phyloP scores from a whole-genome alignment of 2,329 filamentous ascomycete species.

The Colletotrichum sp. region DNA sequence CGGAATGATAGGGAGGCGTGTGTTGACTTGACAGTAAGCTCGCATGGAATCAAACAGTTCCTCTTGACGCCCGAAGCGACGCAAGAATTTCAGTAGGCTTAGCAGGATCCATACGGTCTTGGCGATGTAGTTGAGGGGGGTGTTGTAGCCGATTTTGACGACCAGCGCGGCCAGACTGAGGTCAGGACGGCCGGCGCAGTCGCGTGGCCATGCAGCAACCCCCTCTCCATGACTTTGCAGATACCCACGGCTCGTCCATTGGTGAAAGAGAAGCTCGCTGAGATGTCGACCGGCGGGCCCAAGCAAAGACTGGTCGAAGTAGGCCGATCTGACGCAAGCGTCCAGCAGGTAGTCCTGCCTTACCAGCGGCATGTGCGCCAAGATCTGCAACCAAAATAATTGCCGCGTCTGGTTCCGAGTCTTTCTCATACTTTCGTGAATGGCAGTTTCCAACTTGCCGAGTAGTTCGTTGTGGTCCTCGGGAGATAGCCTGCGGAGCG shows the following conservation, averaged over 20 bases:
- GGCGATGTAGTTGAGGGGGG: neutral
- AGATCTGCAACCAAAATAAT: conserved; percentile 21
- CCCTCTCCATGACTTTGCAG: neutral
- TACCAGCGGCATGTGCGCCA: conserved; percentile 23
- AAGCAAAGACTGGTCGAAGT: neutral
- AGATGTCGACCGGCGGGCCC: conserved; percentile 17
- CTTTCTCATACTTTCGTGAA: neutral
- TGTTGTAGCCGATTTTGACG: neutral
- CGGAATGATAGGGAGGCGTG: neutral
- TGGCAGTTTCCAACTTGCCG: neutral
- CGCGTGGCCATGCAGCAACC: neutral
- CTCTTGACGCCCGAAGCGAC: conserved; percentile 13
- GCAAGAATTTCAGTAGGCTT: conserved; percentile 19
- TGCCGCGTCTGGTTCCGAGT: neutral
- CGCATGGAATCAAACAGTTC: conserved; percentile 21
- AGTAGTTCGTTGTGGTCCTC: neutral
- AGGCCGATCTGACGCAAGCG: conserved; percentile 10
- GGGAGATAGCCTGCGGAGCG: neutral
- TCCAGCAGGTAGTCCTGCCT: conserved; percentile 20
- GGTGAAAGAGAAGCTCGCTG: conserved; percentile 22
- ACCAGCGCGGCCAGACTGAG: conserved; percentile 1
- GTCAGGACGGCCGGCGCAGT: neutral
- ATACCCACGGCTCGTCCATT: conserved; percentile 25
- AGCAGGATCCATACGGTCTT: neutral
- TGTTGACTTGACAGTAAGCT: neutral